Evolutionary conservation across 192 early-diverging fungal species (phyloP).

Genomic region (Coemansia sp.): DNA sequence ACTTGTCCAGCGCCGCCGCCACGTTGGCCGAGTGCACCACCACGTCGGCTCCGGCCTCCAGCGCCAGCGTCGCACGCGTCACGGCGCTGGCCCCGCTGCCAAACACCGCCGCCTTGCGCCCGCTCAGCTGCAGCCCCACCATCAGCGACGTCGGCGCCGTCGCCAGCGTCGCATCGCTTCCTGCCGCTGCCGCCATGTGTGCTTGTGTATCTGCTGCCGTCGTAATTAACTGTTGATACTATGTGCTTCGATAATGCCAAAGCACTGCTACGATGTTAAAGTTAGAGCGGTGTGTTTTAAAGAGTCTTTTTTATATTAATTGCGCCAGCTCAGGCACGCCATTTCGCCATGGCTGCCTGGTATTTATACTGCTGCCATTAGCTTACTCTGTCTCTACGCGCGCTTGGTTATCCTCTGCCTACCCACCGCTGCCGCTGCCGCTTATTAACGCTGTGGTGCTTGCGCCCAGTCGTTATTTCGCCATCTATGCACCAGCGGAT

Average conservation of each 20-base stretch:
- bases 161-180: background rate
- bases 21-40: slow-evolving; percentile 51
- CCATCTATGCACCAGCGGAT: slow-evolving; percentile 22
- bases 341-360: too few species aligned
- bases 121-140: slow-evolving; percentile 38
- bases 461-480: background rate
- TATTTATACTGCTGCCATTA: too few species aligned
- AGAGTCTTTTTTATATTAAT: too few species aligned
- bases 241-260: too few species aligned
- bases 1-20: slow-evolving; percentile 35
- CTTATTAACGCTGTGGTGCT: too few species aligned
- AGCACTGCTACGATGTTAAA: too few species aligned
- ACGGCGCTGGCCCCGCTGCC: slow-evolving; percentile 64
- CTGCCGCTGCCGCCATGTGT: background rate
- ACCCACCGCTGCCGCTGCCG: too few species aligned
- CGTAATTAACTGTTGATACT: too few species aligned
- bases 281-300: too few species aligned
- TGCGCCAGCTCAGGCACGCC: too few species aligned
- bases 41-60: slow-evolving; percentile 69
- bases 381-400: too few species aligned
- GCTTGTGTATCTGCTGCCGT: background rate
- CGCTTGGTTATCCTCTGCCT: too few species aligned
- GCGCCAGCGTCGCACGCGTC: slow-evolving; percentile 63
- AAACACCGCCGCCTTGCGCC: slow-evolving; percentile 59
- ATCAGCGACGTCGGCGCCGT: slow-evolving; percentile 32